Percentiles rank a stretch among this genome's conserved stretches.
Conservation (phyloP, 1,284 basidiomycete genomes). For the Cryptococcus depauperatus region DNA sequence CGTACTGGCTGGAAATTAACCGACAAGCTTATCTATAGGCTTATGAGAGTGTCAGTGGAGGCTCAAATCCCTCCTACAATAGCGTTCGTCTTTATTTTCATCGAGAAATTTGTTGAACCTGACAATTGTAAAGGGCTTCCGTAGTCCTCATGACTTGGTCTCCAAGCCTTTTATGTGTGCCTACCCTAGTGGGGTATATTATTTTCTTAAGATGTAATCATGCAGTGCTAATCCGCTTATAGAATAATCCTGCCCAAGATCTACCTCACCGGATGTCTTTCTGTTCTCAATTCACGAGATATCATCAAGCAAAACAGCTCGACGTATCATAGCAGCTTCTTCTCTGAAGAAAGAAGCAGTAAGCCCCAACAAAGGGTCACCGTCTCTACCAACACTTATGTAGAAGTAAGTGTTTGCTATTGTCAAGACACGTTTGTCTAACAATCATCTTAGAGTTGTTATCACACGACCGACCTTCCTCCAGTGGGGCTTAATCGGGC, state of each 20-base stretch:
- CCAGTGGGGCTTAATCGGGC: no score
- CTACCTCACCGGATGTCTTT: conserved; percentile 10
- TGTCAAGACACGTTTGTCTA: no score
- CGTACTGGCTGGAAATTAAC: conserved; percentile 9
- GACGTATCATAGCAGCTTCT: background rate
- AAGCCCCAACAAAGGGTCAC: background rate
- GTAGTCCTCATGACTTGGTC: conserved; percentile 1
- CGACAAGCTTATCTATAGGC: conserved; percentile 9
- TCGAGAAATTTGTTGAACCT: background rate
- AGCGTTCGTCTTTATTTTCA: conserved; percentile 2
- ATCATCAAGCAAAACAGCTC: conserved; percentile 3
- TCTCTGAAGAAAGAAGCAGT: background rate
- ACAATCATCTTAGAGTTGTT: no score
- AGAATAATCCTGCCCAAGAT: conserved; percentile 14
- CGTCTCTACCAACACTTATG: background rate
- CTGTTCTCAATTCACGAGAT: conserved; percentile 10
- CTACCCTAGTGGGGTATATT: background rate
- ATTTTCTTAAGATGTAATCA: background rate
- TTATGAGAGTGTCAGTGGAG: conserved; percentile 13
- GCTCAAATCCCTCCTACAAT: conserved; percentile 13
- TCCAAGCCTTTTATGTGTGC: background rate
- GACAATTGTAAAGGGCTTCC: background rate
- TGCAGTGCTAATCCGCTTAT: background rate
- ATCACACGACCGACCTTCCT: no score
- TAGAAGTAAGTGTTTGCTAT: conserved; percentile 3